Evolutionary conservation across 208 protist genomes (phyloP).

Genomic region (Acanthamoeba divionensis): DNA sequence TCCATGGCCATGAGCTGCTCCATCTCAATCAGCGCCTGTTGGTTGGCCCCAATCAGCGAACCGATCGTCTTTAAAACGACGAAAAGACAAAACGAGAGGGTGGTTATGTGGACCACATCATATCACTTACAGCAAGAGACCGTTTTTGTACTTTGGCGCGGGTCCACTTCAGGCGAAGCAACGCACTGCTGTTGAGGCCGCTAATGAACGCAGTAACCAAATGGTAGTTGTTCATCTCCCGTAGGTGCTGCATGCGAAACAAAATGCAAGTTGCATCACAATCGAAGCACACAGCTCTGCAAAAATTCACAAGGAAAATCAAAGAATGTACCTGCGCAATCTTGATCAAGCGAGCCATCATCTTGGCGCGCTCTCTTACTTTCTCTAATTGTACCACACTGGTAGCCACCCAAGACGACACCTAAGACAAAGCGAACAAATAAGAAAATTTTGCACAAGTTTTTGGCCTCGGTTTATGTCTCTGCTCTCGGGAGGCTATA

Average conservation of each 20-base stretch:
- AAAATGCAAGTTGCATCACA: neutral
- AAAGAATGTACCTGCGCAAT: neutral
- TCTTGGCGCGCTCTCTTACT: conserved; percentile 16
- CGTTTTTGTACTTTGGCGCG: conserved; percentile 12
- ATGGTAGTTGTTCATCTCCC: conserved; percentile 50
- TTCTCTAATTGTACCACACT: neutral
- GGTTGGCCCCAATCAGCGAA: neutral
- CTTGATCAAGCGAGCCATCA: conserved; percentile 3
- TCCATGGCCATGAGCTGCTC: conserved; percentile 27
- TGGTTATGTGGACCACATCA: too few species aligned
- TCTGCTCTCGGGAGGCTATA: too few species aligned
- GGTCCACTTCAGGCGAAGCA: conserved; percentile 36
- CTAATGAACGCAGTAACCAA: neutral
- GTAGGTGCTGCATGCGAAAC: neutral
- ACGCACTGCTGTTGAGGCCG: conserved; percentile 9
- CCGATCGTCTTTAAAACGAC: neutral
- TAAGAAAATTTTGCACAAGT: too few species aligned
- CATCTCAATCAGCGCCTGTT: neutral
- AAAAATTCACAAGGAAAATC: neutral
- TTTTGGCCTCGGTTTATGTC: too few species aligned
- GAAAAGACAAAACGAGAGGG: neutral
- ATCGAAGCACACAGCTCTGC: neutral
- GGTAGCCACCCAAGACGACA: conserved; percentile 5
- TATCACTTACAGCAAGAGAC: neutral
- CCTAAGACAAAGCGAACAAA: too few species aligned